Percentiles rank a stretch among this genome's conserved stretches.
Evolutionary conservation across 2,329 filamentous ascomycete genomes (phyloP).

Genomic region (Colletotrichum lupini): DNA sequence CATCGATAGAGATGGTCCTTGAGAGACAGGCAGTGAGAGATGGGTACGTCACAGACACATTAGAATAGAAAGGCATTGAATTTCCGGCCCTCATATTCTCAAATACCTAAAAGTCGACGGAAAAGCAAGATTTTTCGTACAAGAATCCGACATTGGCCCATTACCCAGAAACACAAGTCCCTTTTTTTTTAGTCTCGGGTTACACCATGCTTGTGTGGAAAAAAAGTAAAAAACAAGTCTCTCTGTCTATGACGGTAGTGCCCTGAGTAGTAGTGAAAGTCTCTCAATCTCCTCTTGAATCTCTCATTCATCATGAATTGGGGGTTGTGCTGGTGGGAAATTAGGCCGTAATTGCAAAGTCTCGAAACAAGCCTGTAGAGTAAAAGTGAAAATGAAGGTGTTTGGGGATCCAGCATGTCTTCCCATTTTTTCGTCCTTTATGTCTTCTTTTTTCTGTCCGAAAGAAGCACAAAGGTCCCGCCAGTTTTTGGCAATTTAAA

Average conservation of each 20-base stretch:
- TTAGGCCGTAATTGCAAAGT: constrained; percentile 37
- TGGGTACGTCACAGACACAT: background rate
- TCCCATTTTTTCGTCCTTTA: constrained; percentile 18
- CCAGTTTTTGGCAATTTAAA: constrained; percentile 32
- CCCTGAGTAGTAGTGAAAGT: constrained; percentile 36
- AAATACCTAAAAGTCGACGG: constrained; percentile 7
- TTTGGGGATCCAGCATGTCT: constrained; percentile 25
- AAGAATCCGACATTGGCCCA: constrained; percentile 30
- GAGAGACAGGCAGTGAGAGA: background rate
- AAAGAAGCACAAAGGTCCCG: constrained; percentile 34
- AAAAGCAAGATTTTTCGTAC: constrained; percentile 33
- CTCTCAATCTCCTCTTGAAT: constrained; percentile 36
- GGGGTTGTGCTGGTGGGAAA: background rate
- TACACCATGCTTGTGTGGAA: constrained; percentile 36
- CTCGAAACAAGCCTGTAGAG: constrained; percentile 39
- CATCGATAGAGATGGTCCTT: background rate
- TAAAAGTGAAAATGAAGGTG: constrained; percentile 32
- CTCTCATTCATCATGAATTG: constrained; percentile 34
- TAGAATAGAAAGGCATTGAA: background rate
- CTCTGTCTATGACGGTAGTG: constrained; percentile 37
- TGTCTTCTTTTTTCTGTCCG: constrained; percentile 28
- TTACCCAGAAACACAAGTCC: constrained; percentile 34
- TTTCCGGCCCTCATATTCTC: constrained; percentile 18
- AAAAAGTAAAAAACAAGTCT: constrained; percentile 27
- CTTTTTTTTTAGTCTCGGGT: constrained; percentile 32